Percentiles rank a stretch among this genome's conserved stretches.
Conservation (phyloP, 179 eudicot species). For the Carnegiea gigantea region DNA sequence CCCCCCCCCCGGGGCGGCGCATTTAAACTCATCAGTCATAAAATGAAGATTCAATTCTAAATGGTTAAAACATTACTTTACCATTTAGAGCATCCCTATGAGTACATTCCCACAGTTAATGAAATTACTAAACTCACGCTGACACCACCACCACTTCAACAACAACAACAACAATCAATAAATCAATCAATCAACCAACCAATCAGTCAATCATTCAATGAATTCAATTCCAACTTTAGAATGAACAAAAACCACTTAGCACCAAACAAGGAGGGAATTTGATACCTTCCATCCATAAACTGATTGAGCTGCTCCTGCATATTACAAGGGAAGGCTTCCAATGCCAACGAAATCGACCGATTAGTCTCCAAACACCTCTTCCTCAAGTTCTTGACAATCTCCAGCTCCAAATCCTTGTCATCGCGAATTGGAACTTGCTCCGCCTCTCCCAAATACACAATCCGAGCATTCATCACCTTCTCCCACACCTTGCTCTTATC, state of each 20-base stretch:
- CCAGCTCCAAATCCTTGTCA: constrained; percentile 80
- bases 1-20: too few relatives aligned
- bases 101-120: background rate
- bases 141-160: too few relatives aligned
- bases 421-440: constrained; percentile 86
- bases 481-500: constrained; percentile 90
- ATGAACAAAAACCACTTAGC: background rate
- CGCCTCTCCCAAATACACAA: constrained; percentile 91
- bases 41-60: background rate
- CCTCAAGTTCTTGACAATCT: constrained; percentile 70
- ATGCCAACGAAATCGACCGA: constrained; percentile 57
- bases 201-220: background rate
- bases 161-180: background rate
- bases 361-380: constrained; percentile 61
- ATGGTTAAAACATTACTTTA: background rate
- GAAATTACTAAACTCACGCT: background rate
- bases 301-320: constrained; percentile 68
- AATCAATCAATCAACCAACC: background rate
- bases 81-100: background rate
- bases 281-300: constrained; percentile 60
- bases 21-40: background rate
- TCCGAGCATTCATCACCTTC: constrained; percentile 80
- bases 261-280: background rate
- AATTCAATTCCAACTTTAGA: background rate
- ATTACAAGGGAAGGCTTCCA: constrained; percentile 82